Percentiles rank a stretch among this genome's conserved stretches.
Evolutionary conservation across 768 basidiomycete genomes (phyloP).

Genomic region (Boletus bicolor): DNA sequence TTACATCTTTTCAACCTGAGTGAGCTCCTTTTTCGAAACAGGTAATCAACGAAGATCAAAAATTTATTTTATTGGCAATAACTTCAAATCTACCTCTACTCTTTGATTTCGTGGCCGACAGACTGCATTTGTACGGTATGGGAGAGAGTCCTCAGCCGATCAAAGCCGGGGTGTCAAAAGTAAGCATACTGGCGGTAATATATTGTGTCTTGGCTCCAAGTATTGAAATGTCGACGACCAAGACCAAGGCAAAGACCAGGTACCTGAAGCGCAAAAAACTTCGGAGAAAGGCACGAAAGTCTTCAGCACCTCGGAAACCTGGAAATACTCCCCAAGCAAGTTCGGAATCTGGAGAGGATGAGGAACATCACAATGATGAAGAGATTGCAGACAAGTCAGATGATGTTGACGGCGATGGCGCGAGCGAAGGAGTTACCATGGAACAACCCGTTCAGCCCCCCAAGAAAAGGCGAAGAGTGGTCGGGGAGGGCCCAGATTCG

Average conservation of each 20-base stretch:
- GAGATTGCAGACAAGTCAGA: constrained; percentile 21
- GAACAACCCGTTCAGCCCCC: constrained; percentile 28
- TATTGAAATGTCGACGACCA: constrained; percentile 35
- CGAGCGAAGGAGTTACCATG: constrained; percentile 6
- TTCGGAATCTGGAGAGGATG: constrained; percentile 25
- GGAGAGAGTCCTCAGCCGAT: constrained; percentile 7
- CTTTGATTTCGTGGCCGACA: background rate
- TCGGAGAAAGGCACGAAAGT: constrained; percentile 52
- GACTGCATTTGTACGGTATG: background rate
- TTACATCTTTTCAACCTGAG: too few relatives aligned
- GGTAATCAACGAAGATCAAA: too few relatives aligned
- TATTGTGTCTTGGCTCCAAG: background rate
- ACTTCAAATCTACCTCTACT: background rate
- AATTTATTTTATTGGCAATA: constrained; percentile 1
- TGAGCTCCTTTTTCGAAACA: too few relatives aligned
- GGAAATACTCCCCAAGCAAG: constrained; percentile 20
- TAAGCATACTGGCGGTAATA: constrained; percentile 11
- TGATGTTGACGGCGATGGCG: constrained; percentile 13
- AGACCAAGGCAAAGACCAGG: constrained; percentile 69
- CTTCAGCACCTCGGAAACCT: constrained; percentile 25
- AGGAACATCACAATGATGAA: constrained; percentile 13
- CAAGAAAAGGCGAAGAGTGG: constrained; percentile 45
- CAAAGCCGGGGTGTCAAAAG: constrained; percentile 13
- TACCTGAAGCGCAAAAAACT: constrained; percentile 73
- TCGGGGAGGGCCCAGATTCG: constrained; percentile 22